A percentile compares a stretch with the other conserved stretches of the same genome.
These are phyloP conservation scores for Aplosporella prunicola DNA, from an alignment of 2,329 filamentous ascomycete species.

Conservation along the genomic window DNA sequence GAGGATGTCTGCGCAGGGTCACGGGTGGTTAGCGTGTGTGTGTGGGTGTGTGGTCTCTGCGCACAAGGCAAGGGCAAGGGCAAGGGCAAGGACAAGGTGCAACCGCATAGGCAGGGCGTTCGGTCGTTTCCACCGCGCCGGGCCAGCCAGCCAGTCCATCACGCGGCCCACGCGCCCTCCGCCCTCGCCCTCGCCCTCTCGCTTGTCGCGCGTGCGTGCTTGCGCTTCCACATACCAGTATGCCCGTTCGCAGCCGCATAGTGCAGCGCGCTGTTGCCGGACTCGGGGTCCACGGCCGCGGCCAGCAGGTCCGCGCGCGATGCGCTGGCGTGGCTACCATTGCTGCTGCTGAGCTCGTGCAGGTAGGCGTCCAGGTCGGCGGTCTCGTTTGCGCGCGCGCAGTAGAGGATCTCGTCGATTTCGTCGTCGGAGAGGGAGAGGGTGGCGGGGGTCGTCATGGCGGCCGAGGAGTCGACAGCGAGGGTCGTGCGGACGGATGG, in stretches of 20 bases:
- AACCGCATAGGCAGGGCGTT: too few species aligned
- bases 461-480: too few species aligned
- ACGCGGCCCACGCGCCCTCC: too few species aligned
- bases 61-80: too few species aligned
- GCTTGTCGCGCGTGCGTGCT: not conserved
- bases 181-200: too few species aligned
- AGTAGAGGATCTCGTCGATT: constrained; percentile 86
- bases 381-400: constrained; percentile 68
- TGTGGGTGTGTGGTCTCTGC: too few species aligned
- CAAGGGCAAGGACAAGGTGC: too few species aligned
- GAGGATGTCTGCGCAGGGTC: constrained; percentile 21
- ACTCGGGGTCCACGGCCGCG: constrained; percentile 62
- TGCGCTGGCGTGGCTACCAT: constrained; percentile 35
- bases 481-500: too few species aligned
- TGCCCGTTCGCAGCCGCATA: constrained; percentile 92
- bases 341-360: constrained; percentile 50
- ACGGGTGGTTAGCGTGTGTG: not conserved
- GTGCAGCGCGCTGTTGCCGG: constrained; percentile 72
- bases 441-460: not conserved
- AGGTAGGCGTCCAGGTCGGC: constrained; percentile 55
- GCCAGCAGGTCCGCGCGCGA: constrained; percentile 54
- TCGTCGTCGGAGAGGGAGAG: constrained; percentile 58
- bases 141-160: too few species aligned
- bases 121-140: too few species aligned
- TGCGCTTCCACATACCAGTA: constrained; percentile 44